Conservation (phyloP, 1,139 yeast genomes). For the Pneumocystis sp. region DNA sequence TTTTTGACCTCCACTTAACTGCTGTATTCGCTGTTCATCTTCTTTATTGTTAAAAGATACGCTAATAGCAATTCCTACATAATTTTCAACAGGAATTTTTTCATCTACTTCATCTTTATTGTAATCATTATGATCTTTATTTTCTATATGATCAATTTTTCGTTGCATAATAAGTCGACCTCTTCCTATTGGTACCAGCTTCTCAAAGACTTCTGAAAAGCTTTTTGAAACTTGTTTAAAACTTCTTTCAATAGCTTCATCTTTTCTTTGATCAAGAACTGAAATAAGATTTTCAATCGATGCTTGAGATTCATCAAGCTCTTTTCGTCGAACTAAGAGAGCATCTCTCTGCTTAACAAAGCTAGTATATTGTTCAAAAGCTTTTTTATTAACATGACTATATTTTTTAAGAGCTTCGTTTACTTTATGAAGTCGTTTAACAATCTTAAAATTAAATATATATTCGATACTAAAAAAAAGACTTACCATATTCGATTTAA, state of each 20-base stretch:
- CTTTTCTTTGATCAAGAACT: conserved; percentile 64
- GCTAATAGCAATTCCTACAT: conserved; percentile 68
- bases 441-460: conserved; percentile 21
- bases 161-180: conserved; percentile 58
- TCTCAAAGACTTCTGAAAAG: conserved; percentile 60
- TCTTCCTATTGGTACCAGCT: conserved; percentile 67
- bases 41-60: conserved; percentile 81
- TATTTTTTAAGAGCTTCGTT: conserved; percentile 47
- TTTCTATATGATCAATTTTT: conserved; percentile 19
- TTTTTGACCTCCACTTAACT: conserved; percentile 91
- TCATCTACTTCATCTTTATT: conserved; percentile 19
- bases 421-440: conserved; percentile 41
- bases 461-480: conserved; percentile 1
- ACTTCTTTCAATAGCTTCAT: conserved; percentile 65
- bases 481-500: conserved; percentile 32
- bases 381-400: conserved; percentile 76
- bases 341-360: conserved; percentile 64
- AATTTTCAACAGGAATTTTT: conserved; percentile 36
- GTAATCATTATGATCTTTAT: conserved; percentile 18
- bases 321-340: conserved; percentile 48
- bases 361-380: conserved; percentile 66
- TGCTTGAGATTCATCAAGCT: conserved; percentile 51
- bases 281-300: conserved; percentile 61
- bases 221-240: conserved; percentile 62
- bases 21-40: conserved; percentile 78